Base-by-base conservation (phyloP, 768 basidiomycete genomes). In the Pulveroboletus sp. region DNA sequence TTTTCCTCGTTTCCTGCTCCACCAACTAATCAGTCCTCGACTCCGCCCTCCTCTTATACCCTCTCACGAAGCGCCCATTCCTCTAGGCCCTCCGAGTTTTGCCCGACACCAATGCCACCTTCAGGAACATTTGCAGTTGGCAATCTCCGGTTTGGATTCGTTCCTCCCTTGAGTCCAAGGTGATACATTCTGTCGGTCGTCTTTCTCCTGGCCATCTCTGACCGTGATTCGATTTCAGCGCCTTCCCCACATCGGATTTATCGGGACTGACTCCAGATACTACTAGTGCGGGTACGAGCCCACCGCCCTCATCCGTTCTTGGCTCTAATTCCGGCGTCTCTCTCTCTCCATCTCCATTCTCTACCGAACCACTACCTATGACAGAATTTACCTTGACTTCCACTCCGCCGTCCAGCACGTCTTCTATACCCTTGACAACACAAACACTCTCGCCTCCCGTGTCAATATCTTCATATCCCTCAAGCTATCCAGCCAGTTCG, bases 241-340 rank as follows among this genome's bases (percentile, higher is more conserved):
- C 23, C 32, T 38, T 50, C 11, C 27, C 17, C 2, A 19, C 31
- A 43, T 31, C 45, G 17, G 41, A 35, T 16, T 39, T 29, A 5
- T 35, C 40, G 6, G 24, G 32, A n/a, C 19, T n/a, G 8, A 45
- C 43, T 19, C 56, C 49, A 21, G 32, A 45, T 31, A 42, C 51
- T 32, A 31, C 55, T 20, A 63, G 43, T 35, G 19, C 35, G 55
- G 55, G 62, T 65, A 57, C 42, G 62, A 49, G 50, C 57, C 27
- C 43, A 34, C 45, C 43, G 23, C 37, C 39, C 14, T 56, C 47
- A 27, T 45, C 40, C 20, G 1, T 37, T 47, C 45, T 42, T 36
- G 40, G 47, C 50, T 53, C 62, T 56, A 43, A 62, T 64, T 40
- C 53, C 38, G 23, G 44, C 43, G 24, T 56, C 51, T 49, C 53